A percentile compares a stretch with the other conserved stretches of the same genome.
These are phyloP conservation scores for Botrytis galanthina DNA, from an alignment of 2,329 filamentous ascomycete genomes.

Conservation along the genomic window DNA sequence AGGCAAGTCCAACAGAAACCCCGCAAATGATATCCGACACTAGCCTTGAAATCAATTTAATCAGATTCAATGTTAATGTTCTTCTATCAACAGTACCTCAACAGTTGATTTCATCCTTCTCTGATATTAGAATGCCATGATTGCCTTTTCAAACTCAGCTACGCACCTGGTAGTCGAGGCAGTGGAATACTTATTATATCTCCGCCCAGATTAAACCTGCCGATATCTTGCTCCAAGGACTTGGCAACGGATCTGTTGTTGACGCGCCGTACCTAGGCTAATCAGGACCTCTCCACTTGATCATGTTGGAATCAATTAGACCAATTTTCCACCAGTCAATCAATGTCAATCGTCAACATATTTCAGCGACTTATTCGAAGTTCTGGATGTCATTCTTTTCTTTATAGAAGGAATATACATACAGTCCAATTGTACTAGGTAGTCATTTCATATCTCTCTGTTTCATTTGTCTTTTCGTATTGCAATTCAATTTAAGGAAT, in stretches of 20 bases:
- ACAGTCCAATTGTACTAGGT: not conserved
- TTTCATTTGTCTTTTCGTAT: not conserved
- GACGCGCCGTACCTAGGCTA: not conserved
- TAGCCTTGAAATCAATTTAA: not conserved
- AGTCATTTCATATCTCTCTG: not conserved
- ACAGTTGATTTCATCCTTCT: too few relatives aligned
- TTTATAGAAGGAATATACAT: not conserved
- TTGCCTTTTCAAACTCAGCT: not conserved
- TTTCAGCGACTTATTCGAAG: not conserved
- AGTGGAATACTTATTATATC: not conserved
- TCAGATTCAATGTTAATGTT: not conserved
- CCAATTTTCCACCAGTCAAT: not conserved
- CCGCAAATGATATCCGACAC: not conserved
- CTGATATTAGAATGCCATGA: not conserved
- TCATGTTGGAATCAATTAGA: not conserved
- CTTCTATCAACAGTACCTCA: not conserved
- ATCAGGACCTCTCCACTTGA: not conserved
- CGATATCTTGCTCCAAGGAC: not conserved
- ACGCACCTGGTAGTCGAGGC: not conserved
- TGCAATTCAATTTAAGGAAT: not conserved
- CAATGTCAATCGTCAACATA: not conserved
- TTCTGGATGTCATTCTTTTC: not conserved
- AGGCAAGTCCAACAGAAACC: not conserved
- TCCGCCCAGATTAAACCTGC: not conserved
- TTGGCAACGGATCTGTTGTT: not conserved